Percentiles rank a stretch among this genome's conserved stretches.
phyloP scores from a whole-genome alignment of 441 rosid genomes.

The Gossypium gossypioides region DNA sequence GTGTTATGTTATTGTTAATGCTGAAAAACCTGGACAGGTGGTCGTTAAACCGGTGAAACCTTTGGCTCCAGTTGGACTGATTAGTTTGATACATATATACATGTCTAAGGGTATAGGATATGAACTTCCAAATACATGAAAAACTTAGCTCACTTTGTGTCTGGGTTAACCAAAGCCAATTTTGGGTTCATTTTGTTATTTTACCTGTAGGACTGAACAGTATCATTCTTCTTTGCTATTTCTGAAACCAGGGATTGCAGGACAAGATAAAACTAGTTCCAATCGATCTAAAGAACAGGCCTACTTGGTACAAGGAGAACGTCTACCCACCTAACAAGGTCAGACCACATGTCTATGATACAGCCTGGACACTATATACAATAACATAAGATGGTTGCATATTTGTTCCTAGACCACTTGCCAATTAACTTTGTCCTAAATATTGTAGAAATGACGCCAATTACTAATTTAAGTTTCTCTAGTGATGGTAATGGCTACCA shows the following conservation, averaged over 20 bases:
- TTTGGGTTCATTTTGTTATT: too few relatives aligned
- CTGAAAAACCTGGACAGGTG: too few relatives aligned
- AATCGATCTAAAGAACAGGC: slow-evolving; percentile 61
- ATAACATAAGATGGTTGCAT: background rate
- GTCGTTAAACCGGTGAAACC: too few relatives aligned
- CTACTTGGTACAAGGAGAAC: slow-evolving; percentile 80
- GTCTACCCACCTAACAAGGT: slow-evolving; percentile 68
- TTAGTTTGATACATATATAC: too few relatives aligned
- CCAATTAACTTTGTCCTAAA: background rate
- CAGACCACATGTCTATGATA: slow-evolving; percentile 1
- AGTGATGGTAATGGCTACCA: background rate
- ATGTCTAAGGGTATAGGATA: too few relatives aligned
- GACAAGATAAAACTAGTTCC: slow-evolving; percentile 67
- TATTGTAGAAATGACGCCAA: too few relatives aligned
- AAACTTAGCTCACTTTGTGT: too few relatives aligned
- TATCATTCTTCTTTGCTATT: background rate
- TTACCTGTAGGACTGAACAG: too few relatives aligned
- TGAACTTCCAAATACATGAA: too few relatives aligned
- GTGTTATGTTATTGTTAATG: too few relatives aligned
- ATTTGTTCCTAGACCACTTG: background rate
- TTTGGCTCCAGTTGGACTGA: too few relatives aligned
- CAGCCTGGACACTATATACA: background rate
- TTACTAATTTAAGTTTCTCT: background rate
- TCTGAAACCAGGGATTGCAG: slow-evolving; percentile 53
- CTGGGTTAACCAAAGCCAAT: too few relatives aligned